These are phyloP conservation scores for Balamuthia mandrillaris DNA, from an alignment of 208 protist species.

Conservation along the genomic window DNA sequence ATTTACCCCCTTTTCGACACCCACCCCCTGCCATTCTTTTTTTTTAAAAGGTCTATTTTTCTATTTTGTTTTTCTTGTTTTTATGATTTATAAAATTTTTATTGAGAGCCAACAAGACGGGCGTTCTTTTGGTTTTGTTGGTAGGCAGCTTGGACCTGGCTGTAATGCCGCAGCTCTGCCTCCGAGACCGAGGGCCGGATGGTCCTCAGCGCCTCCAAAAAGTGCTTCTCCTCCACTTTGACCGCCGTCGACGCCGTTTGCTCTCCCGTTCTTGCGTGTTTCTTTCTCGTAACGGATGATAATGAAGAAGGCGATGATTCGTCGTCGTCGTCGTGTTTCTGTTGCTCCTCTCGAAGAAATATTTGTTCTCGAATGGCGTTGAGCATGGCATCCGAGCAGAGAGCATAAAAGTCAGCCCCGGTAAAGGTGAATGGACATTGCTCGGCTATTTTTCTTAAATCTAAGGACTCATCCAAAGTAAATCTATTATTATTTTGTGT, in stretches of 20 bases:
- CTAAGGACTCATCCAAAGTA: slow-evolving; percentile 32
- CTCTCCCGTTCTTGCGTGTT: neutral
- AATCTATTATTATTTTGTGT: slow-evolving; percentile 35
- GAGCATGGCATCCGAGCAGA: slow-evolving; percentile 61
- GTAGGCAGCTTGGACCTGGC: slow-evolving; percentile 41
- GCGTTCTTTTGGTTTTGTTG: too few species aligned
- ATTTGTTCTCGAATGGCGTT: slow-evolving; percentile 54
- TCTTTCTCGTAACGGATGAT: neutral
- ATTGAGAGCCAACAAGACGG: too few species aligned
- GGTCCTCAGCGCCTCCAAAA: slow-evolving; percentile 49
- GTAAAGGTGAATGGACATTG: slow-evolving; percentile 56
- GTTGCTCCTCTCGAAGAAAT: neutral
- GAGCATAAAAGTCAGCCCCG: slow-evolving; percentile 69
- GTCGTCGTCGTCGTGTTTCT: neutral
- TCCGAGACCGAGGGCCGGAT: slow-evolving; percentile 64
- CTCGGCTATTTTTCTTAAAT: slow-evolving; percentile 42
- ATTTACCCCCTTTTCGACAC: too few species aligned
- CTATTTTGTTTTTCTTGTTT: too few species aligned
- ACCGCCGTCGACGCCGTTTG: slow-evolving; percentile 18
- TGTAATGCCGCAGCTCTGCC: slow-evolving; percentile 59
- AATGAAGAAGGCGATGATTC: neutral
- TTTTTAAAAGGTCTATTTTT: too few species aligned
- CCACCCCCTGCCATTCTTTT: too few species aligned
- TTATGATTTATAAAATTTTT: too few species aligned
- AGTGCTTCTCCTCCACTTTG: slow-evolving; percentile 60